Evolutionary conservation across 2,329 filamentous ascomycete species (phyloP).

Genomic region (Rugonectria rugulosa): DNA sequence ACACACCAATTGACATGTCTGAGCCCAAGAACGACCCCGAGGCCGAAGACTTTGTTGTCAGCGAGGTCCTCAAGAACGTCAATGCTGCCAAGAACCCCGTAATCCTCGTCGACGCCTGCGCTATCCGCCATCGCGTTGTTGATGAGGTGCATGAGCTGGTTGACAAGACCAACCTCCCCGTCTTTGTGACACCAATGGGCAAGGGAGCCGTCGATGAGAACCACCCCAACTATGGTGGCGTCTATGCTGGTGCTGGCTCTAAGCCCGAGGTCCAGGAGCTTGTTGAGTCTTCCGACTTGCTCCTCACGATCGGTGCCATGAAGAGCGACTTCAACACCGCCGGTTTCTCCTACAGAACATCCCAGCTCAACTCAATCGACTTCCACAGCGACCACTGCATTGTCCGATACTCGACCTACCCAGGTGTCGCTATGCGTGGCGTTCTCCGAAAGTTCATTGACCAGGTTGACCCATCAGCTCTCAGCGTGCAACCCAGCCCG

Average conservation of each 20-base stretch:
- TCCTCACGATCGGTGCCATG: slow-evolving; percentile 73
- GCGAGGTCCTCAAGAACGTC: slow-evolving; percentile 77
- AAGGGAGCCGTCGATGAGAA: slow-evolving; percentile 84
- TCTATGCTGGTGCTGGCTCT: slow-evolving; percentile 83
- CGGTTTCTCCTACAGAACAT: slow-evolving; percentile 82
- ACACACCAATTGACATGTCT: slow-evolving; percentile 72
- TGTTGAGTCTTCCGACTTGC: slow-evolving; percentile 74
- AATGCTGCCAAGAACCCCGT: slow-evolving; percentile 77
- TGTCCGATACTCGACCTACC: slow-evolving; percentile 81
- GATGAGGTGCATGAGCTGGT: slow-evolving; percentile 77
- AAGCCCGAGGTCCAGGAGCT: slow-evolving; percentile 67
- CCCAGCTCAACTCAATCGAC: slow-evolving; percentile 79
- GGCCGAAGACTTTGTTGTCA: slow-evolving; percentile 83
- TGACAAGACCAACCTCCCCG: slow-evolving; percentile 76
- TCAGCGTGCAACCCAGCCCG: slow-evolving; percentile 63
- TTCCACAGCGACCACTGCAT: slow-evolving; percentile 78
- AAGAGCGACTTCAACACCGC: slow-evolving; percentile 83
- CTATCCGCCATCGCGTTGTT: slow-evolving; percentile 77
- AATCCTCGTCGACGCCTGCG: slow-evolving; percentile 84
- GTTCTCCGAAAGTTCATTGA: slow-evolving; percentile 76
- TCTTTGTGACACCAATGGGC: slow-evolving; percentile 90
- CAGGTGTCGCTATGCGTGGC: slow-evolving; percentile 78
- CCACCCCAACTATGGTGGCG: slow-evolving; percentile 78
- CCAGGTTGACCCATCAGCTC: slow-evolving; percentile 62
- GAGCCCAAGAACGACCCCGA: slow-evolving; percentile 72